These are phyloP conservation scores for Lactifluus hygrophoroides DNA, from an alignment of 768 basidiomycete genomes.

Conservation along the genomic window DNA sequence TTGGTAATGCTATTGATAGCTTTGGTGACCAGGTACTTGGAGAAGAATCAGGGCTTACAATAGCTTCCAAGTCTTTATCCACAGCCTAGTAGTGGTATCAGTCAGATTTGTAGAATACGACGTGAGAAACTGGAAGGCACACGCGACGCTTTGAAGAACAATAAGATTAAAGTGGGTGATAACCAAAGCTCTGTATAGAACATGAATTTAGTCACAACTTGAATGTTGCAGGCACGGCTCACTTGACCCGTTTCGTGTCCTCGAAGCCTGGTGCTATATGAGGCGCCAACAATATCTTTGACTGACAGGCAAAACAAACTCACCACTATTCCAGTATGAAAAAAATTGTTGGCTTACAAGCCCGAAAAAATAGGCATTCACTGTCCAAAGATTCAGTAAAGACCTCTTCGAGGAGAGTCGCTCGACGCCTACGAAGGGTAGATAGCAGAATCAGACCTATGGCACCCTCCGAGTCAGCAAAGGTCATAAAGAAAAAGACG, in stretches of 20 bases:
- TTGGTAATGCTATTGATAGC: not conserved
- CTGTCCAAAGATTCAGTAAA: not conserved
- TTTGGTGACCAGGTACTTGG: not conserved
- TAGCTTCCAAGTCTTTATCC: not conserved
- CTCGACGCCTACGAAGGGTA: too few species aligned
- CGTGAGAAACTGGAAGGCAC: not conserved
- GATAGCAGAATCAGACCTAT: too few species aligned
- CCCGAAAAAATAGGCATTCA: too few species aligned
- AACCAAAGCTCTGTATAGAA: not conserved
- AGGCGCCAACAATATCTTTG: not conserved
- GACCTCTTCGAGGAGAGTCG: not conserved
- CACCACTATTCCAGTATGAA: not conserved
- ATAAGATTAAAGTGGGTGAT: not conserved
- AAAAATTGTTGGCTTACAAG: conserved; percentile 2
- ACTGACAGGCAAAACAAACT: too few species aligned
- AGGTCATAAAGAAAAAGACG: not conserved
- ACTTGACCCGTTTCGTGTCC: too few species aligned
- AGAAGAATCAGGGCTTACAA: not conserved
- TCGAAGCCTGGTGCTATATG: not conserved
- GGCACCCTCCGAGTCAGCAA: not conserved
- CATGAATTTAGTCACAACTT: not conserved
- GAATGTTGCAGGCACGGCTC: not conserved
- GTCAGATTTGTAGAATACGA: not conserved
- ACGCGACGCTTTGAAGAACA: not conserved
- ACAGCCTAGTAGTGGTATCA: not conserved